Evolutionary conservation across 495 filamentous ascomycete species (phyloP), one percentile per base, ranked within the genome.

Genomic region (Pseudevernia furfuracea): DNA sequence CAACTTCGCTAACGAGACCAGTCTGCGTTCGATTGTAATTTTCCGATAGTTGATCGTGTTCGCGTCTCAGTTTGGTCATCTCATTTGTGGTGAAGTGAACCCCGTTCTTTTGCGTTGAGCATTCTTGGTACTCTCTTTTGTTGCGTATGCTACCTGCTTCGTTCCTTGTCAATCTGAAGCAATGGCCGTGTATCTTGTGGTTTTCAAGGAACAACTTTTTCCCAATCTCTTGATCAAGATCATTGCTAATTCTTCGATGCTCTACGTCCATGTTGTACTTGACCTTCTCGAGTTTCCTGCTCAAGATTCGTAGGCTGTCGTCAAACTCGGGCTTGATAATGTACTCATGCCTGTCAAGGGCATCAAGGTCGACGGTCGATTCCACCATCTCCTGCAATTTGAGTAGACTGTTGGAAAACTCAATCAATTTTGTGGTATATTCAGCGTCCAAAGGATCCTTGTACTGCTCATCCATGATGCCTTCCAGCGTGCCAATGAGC

Each of bases 201-300:
- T 97, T 96, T 69, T 99, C 94, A 58, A 99, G 82, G 75, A 97
- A 97, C 41, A 99, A 85, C 74, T 99, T 99, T 82, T 99, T 99
- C 70, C 97, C 93, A 65, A 85, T 85, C 66, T 99, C 94, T 70
- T 96, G 93, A 61, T 84, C 85, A n/a, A 99, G 80, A 73, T 97
- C 93, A 39, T 83, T 78, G 11, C 88, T 85, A 21, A 92, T 91
- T 9, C 82, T 79, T 53, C 79, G 78, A 69, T 96, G 93, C 73
- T 99, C 94, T 28, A 78, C 76, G 44, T 91, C 81, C 90, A 99
- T 97, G 34, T 92, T 87, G 38, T 86, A 79, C 49, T 85, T 85
- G 25, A 96, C 77, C 74, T 88, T 91, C 69, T 97, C 93, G 21
- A 99, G 85, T 73, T 89, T 91, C 75, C 89, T 96, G 14, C 91